A percentile compares a stretch with the other conserved stretches of the same genome.
Evolutionary conservation across 2,329 filamentous ascomycete species (phyloP).

Genomic region (Claviceps arundinis): DNA sequence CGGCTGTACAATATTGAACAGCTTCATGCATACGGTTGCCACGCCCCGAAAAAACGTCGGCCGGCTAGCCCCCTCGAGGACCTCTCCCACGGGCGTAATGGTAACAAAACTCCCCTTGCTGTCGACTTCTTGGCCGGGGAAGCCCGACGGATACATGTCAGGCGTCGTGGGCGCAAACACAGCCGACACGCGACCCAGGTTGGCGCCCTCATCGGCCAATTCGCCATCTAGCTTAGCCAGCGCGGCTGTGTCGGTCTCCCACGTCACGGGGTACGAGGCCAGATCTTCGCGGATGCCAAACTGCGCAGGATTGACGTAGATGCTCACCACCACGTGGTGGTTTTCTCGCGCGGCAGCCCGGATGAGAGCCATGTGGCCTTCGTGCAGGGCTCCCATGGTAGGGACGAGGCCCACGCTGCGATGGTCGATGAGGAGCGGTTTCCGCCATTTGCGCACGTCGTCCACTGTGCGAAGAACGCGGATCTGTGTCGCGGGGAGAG

Average conservation of each 20-base stretch:
- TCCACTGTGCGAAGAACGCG: constrained; percentile 65
- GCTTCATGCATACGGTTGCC: constrained; percentile 88
- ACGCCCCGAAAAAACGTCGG: constrained; percentile 96
- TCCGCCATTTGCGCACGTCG: constrained; percentile 56
- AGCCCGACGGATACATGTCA: constrained; percentile 80
- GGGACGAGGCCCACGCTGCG: constrained; percentile 78
- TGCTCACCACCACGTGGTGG: constrained; percentile 75
- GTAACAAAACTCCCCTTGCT: constrained; percentile 82
- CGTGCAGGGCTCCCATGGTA: constrained; percentile 95
- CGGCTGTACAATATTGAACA: constrained; percentile 38
- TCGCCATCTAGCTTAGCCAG: constrained; percentile 58
- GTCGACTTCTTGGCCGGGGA: constrained; percentile 55
- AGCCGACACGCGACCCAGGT: constrained; percentile 59
- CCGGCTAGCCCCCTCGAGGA: constrained; percentile 72
- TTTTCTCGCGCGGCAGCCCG: constrained; percentile 73
- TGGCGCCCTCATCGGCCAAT: constrained; percentile 45
- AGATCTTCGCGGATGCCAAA: constrained; percentile 86
- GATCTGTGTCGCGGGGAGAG: constrained; percentile 44
- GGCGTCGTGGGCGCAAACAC: constrained; percentile 75
- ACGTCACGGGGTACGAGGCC: constrained; percentile 78
- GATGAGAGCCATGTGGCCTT: constrained; percentile 76
- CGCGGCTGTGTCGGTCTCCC: constrained; percentile 60
- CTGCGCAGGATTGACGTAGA: constrained; percentile 95
- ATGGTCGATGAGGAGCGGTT: constrained; percentile 49
- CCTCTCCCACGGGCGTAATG: constrained; percentile 68